phyloP scores from a whole-genome alignment of 1,284 basidiomycete species.

The Cerioporus squamosus region DNA sequence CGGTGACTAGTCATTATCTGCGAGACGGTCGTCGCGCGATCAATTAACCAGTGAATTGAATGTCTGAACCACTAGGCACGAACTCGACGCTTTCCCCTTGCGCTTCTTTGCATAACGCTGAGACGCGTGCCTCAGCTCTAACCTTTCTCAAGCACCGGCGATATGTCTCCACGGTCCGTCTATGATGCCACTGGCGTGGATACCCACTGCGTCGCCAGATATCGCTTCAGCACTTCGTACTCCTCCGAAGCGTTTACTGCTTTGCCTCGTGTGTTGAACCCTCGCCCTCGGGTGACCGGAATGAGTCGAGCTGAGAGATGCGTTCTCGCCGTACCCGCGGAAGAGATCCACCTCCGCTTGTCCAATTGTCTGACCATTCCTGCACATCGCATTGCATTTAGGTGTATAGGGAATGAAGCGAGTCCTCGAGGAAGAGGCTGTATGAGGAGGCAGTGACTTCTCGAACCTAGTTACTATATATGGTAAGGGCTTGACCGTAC shows the following conservation, averaged over 20 bases:
- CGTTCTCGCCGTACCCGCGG: slow-evolving; percentile 11
- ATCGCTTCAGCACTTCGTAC: not conserved
- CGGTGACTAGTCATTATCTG: not conserved
- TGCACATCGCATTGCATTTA: slow-evolving; percentile 15
- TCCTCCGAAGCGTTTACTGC: not conserved
- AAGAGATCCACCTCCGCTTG: slow-evolving; percentile 15
- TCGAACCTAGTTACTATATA: slow-evolving; percentile 21
- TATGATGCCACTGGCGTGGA: not conserved
- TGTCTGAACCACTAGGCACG: too few species aligned
- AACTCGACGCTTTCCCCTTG: too few species aligned
- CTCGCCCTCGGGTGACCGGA: not conserved
- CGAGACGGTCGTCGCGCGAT: too few species aligned
- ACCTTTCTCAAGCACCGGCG: not conserved
- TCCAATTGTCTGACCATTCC: not conserved
- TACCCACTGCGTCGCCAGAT: not conserved
- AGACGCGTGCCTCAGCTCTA: not conserved
- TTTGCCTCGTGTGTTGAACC: slow-evolving; percentile 16
- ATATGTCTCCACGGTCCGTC: not conserved
- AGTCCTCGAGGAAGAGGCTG: slow-evolving; percentile 16
- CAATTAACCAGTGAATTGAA: too few species aligned
- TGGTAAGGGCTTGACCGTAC: slow-evolving; percentile 2
- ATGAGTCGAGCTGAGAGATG: slow-evolving; percentile 1
- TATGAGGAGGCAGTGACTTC: slow-evolving; percentile 19
- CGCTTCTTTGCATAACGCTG: too few species aligned
- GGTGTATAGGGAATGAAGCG: slow-evolving; percentile 8